Evolutionary conservation across 306 rosid genomes (phyloP).

Genomic region (Prunus davidiana): DNA sequence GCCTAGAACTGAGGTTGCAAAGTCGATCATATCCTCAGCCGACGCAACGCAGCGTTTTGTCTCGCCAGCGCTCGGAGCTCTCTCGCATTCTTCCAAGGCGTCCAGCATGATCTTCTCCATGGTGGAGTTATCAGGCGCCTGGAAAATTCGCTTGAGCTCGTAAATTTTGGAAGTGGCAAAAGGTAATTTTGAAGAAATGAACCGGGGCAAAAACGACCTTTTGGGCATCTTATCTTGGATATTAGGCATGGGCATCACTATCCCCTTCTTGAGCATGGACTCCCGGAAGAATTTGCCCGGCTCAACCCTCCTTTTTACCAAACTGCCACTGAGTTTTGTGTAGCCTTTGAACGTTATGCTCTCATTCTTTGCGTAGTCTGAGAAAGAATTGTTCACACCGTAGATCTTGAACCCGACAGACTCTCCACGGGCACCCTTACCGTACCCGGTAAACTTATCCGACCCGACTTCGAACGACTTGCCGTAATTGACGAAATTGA

Average conservation of each 20-base stretch:
- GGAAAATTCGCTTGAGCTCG: constrained; percentile 59
- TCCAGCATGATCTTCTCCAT: constrained; percentile 73
- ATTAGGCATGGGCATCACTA: constrained; percentile 82
- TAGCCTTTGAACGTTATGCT: constrained; percentile 42
- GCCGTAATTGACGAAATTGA: constrained; percentile 69
- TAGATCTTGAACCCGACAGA: constrained; percentile 58
- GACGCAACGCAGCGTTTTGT: constrained; percentile 86
- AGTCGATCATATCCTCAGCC: constrained; percentile 86
- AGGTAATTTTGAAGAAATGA: constrained; percentile 64
- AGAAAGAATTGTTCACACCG: constrained; percentile 80
- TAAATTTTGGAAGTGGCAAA: constrained; percentile 59
- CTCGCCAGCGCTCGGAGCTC: constrained; percentile 66
- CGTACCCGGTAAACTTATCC: constrained; percentile 70
- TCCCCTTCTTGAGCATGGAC: constrained; percentile 61
- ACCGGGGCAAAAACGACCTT: constrained; percentile 90
- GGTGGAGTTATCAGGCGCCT: constrained; percentile 64
- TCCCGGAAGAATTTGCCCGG: constrained; percentile 91
- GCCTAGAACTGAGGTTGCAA: constrained; percentile 73
- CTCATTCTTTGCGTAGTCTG: constrained; percentile 55
- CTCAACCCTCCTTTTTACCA: constrained; percentile 78
- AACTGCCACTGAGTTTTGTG: constrained; percentile 47
- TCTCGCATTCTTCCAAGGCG: constrained; percentile 68
- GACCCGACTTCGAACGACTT: constrained; percentile 76
- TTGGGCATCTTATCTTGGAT: constrained; percentile 78
- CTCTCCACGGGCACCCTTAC: constrained; percentile 30